Percentiles rank a stretch among this genome's conserved stretches.
These are phyloP conservation scores for Dothistroma pini DNA, from an alignment of 2,329 filamentous ascomycete genomes.

Conservation along the genomic window DNA sequence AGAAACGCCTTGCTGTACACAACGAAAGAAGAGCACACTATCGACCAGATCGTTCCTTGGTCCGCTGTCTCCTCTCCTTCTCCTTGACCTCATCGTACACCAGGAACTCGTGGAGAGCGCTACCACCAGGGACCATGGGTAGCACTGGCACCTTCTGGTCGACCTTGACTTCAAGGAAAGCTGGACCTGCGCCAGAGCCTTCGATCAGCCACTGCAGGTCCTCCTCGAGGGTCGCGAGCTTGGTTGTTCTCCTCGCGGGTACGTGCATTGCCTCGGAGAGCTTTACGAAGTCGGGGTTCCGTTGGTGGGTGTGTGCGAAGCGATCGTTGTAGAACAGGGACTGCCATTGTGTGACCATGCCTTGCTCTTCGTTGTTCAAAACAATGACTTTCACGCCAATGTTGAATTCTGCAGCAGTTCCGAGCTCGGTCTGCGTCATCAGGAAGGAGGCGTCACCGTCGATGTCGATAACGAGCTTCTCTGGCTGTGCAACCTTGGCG, in stretches of 20 bases:
- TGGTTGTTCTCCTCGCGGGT: constrained; percentile 66
- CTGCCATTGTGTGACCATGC: constrained; percentile 99
- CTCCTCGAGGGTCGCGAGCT: constrained; percentile 72
- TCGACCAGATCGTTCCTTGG: constrained; percentile 37
- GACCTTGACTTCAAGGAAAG: constrained; percentile 84
- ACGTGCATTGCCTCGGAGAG: constrained; percentile 88
- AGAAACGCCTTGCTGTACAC: constrained; percentile 1
- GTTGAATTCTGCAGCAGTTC: constrained; percentile 90
- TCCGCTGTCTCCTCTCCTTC: constrained; percentile 37
- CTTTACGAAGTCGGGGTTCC: constrained; percentile 95
- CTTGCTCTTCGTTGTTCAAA: constrained; percentile 95
- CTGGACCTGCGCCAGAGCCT: constrained; percentile 70
- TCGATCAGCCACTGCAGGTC: constrained; percentile 85
- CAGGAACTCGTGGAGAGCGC: constrained; percentile 87
- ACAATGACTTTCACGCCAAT: constrained; percentile 95
- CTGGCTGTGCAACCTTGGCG: constrained; percentile 79
- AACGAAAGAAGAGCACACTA: constrained; percentile 15
- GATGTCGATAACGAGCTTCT: constrained; percentile 88
- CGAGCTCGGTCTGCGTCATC: constrained; percentile 96
- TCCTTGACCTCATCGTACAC: constrained; percentile 69
- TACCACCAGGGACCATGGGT: constrained; percentile 91
- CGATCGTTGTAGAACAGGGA: constrained; percentile 95
- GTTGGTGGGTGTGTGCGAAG: constrained; percentile 87
- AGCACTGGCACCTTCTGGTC: constrained; percentile 91
- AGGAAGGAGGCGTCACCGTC: constrained; percentile 98